Percentiles rank a stretch among this genome's conserved stretches.
Conservation (phyloP, 768 basidiomycete genomes). For the Lactarius sp. region DNA sequence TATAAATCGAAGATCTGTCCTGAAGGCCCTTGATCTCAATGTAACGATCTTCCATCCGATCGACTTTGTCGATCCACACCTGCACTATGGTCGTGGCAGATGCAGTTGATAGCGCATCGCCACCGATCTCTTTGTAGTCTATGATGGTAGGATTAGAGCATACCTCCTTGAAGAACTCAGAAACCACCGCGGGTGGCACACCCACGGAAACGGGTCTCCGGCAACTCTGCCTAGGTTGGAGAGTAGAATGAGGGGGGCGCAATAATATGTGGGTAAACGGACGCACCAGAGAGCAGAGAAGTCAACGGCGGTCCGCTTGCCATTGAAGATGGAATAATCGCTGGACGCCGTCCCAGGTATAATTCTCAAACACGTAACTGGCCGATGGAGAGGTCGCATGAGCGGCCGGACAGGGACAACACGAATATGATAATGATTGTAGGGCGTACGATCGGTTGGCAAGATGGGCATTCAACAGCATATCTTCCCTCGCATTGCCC, state of each 20-base stretch:
- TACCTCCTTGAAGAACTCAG: constrained; percentile 34
- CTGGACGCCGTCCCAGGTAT: no score
- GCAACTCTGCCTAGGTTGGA: constrained; percentile 37
- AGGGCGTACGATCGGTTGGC: no score
- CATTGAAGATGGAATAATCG: no score
- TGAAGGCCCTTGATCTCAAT: constrained; percentile 28
- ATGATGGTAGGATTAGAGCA: constrained; percentile 28
- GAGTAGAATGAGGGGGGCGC: neutral
- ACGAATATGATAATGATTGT: no score
- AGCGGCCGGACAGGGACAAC: no score
- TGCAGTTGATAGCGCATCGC: constrained; percentile 26
- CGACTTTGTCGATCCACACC: constrained; percentile 26
- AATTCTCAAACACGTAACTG: no score
- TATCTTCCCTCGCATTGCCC: constrained; percentile 48
- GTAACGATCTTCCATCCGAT: constrained; percentile 37
- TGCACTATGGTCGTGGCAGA: constrained; percentile 27
- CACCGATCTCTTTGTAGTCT: constrained; percentile 30
- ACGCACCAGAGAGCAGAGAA: constrained; percentile 34
- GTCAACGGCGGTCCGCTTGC: no score
- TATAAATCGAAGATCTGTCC: no score
- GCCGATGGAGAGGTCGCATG: no score
- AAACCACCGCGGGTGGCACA: constrained; percentile 31
- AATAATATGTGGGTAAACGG: neutral
- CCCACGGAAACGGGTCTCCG: constrained; percentile 33
- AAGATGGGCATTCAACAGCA: no score